Conservation (phyloP, 2,329 filamentous ascomycete species). For the Sordariomycetes sp. region DNA sequence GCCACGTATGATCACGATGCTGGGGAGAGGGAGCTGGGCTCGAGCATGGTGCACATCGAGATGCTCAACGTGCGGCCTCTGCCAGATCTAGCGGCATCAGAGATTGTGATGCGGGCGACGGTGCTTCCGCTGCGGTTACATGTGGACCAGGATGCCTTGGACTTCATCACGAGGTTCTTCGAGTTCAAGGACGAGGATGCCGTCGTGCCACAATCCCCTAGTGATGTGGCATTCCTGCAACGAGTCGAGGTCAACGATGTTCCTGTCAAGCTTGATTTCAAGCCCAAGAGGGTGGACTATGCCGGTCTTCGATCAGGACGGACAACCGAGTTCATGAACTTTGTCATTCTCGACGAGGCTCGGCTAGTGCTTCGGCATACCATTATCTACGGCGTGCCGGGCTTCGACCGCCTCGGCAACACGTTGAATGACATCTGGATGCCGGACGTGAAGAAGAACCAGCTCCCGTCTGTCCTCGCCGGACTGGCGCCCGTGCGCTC, state of each 20-base stretch:
- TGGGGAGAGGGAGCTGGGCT: conserved; percentile 73
- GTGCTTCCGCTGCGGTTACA: conserved; percentile 80
- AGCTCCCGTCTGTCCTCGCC: conserved; percentile 77
- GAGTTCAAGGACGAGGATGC: conserved; percentile 79
- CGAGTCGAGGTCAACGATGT: conserved; percentile 77
- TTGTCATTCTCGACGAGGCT: conserved; percentile 80
- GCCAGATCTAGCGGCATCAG: conserved; percentile 70
- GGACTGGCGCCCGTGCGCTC: conserved; percentile 84
- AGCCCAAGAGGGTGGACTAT: conserved; percentile 96
- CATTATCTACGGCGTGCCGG: conserved; percentile 83
- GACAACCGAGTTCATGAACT: conserved; percentile 98
- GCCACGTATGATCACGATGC: conserved; percentile 83
- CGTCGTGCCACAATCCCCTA: conserved; percentile 40
- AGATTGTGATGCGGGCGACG: conserved; percentile 70
- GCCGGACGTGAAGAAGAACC: conserved; percentile 80
- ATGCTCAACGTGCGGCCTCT: conserved; percentile 80
- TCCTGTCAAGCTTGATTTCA: conserved; percentile 80
- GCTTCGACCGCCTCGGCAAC: conserved; percentile 81
- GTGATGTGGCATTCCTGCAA: conserved; percentile 77
- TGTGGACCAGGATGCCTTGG: conserved; percentile 92
- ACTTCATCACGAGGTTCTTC: conserved; percentile 95
- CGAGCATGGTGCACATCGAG: conserved; percentile 83
- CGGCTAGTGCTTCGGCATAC: conserved; percentile 77
- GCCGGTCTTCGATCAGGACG: conserved; percentile 81
- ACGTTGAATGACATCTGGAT: conserved; percentile 94